Evolutionary conservation across 768 basidiomycete species (phyloP).

Genomic region (Phlebiopsis flavidoalba): DNA sequence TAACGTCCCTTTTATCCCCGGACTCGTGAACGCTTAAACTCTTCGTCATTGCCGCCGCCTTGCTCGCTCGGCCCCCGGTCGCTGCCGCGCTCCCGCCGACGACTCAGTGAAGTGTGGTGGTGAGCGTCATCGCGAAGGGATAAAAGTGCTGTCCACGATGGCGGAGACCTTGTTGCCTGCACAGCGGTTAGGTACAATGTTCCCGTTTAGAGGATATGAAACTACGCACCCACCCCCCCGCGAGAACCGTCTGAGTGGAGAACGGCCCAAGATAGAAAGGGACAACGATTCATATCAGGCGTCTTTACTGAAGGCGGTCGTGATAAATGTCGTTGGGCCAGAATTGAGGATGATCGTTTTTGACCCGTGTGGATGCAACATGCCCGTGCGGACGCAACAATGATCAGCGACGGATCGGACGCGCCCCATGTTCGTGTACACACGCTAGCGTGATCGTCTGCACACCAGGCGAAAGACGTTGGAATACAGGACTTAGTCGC

Average conservation of each 20-base stretch:
- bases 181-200: not conserved
- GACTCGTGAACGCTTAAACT: no score
- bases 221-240: slow-evolving; percentile 26
- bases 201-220: not conserved
- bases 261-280: slow-evolving; percentile 48
- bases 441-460: slow-evolving; percentile 41
- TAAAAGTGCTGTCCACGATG: slow-evolving; percentile 44
- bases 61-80: no score
- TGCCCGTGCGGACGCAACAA: slow-evolving; percentile 15
- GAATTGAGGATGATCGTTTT: slow-evolving; percentile 49
- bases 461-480: slow-evolving; percentile 47
- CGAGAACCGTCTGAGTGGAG: slow-evolving; percentile 34
- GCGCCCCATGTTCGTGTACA: no score
- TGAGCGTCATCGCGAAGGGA: slow-evolving; percentile 45
- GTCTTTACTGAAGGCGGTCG: slow-evolving; percentile 46
- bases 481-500: slow-evolving; percentile 34
- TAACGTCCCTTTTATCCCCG: no score
- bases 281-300: slow-evolving; percentile 39
- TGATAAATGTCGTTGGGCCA: slow-evolving; percentile 53
- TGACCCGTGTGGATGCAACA: slow-evolving; percentile 53
- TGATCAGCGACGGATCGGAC: not conserved
- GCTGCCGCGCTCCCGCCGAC: no score
- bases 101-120: slow-evolving; percentile 43
- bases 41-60: no score
- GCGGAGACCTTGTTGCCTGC: slow-evolving; percentile 38